Conservation (phyloP, 805 yeast genomes). For the Debaryomyces tyrocola region DNA sequence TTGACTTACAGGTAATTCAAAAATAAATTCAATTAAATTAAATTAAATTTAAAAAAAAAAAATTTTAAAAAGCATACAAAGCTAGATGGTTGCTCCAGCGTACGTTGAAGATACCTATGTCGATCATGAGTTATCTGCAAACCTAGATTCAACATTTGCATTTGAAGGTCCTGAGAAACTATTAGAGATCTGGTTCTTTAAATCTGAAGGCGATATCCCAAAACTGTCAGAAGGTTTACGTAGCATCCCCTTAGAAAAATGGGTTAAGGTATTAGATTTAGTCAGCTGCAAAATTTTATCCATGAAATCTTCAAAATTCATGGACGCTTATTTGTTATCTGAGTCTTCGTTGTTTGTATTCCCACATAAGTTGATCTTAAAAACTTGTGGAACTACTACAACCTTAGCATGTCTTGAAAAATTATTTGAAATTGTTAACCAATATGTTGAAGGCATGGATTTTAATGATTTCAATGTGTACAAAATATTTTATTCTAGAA, state of each 20-base stretch:
- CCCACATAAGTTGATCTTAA: conserved; percentile 79
- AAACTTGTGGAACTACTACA: conserved; percentile 96
- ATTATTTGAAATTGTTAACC: conserved; percentile 47
- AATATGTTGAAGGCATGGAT: conserved; percentile 24
- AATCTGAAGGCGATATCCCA: conserved; percentile 43
- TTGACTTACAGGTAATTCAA: no score
- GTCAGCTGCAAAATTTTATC: conserved; percentile 91
- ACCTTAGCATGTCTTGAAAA: conserved; percentile 74
- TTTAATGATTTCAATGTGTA: conserved; percentile 43
- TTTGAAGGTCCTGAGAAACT: conserved; percentile 98
- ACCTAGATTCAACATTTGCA: conserved; percentile 84
- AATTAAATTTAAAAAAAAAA: no score
- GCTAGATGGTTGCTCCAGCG: conserved; percentile 43
- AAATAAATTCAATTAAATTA: background rate
- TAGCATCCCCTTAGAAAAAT: conserved; percentile 59
- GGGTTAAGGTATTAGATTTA: conserved; percentile 73
- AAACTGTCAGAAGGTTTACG: conserved; percentile 50
- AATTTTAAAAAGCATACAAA: background rate
- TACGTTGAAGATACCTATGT: conserved; percentile 50
- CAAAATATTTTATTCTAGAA: conserved; percentile 84
- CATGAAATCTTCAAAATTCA: conserved; percentile 58
- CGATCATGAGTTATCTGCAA: conserved; percentile 76
- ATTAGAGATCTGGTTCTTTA: conserved; percentile 84
- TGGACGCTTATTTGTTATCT: conserved; percentile 84
- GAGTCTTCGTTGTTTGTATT: conserved; percentile 91